These are phyloP conservation scores for Tuber indicum DNA, from an alignment of 495 filamentous ascomycete species.

Conservation along the genomic window DNA sequence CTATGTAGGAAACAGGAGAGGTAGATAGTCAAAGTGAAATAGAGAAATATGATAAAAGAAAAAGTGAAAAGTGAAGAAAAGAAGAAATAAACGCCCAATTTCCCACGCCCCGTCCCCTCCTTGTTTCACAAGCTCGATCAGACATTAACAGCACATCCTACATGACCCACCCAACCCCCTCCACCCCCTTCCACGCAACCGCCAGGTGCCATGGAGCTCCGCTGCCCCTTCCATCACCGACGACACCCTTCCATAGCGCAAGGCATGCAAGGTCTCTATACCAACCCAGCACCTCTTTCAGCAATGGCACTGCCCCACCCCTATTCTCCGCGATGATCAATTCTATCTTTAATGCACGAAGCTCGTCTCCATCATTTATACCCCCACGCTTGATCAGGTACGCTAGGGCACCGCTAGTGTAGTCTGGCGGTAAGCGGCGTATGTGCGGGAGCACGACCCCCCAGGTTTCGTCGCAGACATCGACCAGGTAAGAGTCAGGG, in stretches of 20 bases:
- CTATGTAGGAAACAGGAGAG: constrained; percentile 1
- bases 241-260: constrained; percentile 32
- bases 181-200: constrained; percentile 32
- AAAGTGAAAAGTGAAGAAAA: constrained; percentile 14
- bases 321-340: constrained; percentile 22
- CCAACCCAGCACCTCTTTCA: constrained; percentile 24
- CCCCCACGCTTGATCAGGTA: constrained; percentile 37
- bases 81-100: constrained; percentile 19
- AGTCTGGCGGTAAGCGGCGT: constrained; percentile 60
- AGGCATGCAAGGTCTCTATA: constrained; percentile 29
- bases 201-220: constrained; percentile 31
- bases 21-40: constrained; percentile 4
- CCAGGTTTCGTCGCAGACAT: constrained; percentile 76
- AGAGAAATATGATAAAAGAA: constrained; percentile 4
- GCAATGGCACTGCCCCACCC: constrained; percentile 21
- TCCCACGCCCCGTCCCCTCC: constrained; percentile 22
- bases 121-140: constrained; percentile 18
- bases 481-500: constrained; percentile 65
- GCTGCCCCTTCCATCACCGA: constrained; percentile 23
- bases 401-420: constrained; percentile 55
- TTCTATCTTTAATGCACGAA: constrained; percentile 35
- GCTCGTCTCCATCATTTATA: constrained; percentile 44
- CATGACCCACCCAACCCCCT: constrained; percentile 32
- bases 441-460: constrained; percentile 64
- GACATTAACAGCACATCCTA: constrained; percentile 15